Evolutionary conservation across 1,284 basidiomycete genomes (phyloP).

Genomic region (Vanrija pseudolonga): DNA sequence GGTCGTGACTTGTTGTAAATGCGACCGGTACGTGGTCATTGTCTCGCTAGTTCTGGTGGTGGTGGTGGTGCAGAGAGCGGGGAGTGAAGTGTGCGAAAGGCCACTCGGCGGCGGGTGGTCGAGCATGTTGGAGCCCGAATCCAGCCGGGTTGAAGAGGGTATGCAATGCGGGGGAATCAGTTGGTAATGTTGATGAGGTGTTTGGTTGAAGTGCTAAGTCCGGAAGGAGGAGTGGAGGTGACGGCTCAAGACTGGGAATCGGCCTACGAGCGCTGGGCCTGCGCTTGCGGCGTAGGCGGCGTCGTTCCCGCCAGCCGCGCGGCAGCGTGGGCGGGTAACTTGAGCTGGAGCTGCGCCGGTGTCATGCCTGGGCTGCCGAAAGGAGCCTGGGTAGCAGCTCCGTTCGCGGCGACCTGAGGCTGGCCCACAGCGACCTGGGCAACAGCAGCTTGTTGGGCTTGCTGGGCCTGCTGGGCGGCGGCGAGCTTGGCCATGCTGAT

Average conservation of each 20-base stretch:
- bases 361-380: slow-evolving; percentile 20
- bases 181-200: neutral
- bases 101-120: too few relatives aligned
- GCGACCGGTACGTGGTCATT: too few relatives aligned
- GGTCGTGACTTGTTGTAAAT: too few relatives aligned
- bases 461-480: slow-evolving; percentile 25
- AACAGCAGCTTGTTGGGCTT: neutral
- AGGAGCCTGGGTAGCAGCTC: neutral
- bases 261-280: slow-evolving; percentile 20
- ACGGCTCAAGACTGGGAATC: neutral
- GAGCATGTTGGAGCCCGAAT: too few relatives aligned
- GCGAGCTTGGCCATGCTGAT: slow-evolving; percentile 25
- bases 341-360: slow-evolving; percentile 33
- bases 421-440: neutral
- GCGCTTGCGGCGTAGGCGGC: slow-evolving; percentile 18
- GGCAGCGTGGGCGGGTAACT: slow-evolving; percentile 40
- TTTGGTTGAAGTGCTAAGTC: neutral
- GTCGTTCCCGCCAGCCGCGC: slow-evolving; percentile 28
- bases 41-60: too few relatives aligned
- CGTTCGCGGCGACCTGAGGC: neutral
- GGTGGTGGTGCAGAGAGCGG: too few relatives aligned
- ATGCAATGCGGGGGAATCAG: neutral
- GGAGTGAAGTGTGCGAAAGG: too few relatives aligned
- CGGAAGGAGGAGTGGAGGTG: neutral
- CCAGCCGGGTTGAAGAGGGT: neutral